Base-by-base conservation (phyloP, 1,284 basidiomycete genomes). In the Apiotrichum akiyoshidainum region DNA sequence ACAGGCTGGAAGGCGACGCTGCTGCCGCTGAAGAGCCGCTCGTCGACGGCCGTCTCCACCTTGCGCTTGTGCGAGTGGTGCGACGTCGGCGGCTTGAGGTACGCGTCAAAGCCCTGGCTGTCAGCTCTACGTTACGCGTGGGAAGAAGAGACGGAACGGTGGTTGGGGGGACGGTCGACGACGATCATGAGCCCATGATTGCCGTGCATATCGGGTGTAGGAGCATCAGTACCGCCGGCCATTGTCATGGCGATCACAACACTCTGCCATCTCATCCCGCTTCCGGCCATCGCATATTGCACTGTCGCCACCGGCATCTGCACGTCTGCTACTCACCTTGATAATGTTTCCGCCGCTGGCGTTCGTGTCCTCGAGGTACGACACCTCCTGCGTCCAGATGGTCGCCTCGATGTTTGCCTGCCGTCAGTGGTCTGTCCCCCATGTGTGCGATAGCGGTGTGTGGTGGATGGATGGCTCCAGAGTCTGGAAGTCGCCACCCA, bases 301-400 rank as follows among this genome's bases (percentile, higher is more conserved):
- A 6, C 21, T 11, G n/a, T n/a, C 10, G 19, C 31, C 44, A 47
- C 14, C 46, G 26, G 31, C 12, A n/a, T n/a, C n/a, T n/a, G n/a
- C n/a, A n/a, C n/a, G n/a, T 31, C n/a, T 11, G 37, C 22, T 2
- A 52, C 58, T 1, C 47, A 78, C 77, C 68, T 78, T 79, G 64
- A 79, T 75, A 52, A 79, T 78, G 62, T 79, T 79, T 2, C 78
- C 77, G 0, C 76, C 77, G 11, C 72, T 73, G 2, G 67, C 64
- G 3, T 70, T 69, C n/a, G 75, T 76, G 46, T 78, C 77, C 47
- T 74, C 74, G 21, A 81, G 72, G 61, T 81, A 81, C 39, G 76
- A 78, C 3, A 78, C 77, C 57, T 81, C 80, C 60, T 79, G 79
- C 3, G 75, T 72, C 60, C 78, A 79, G 54, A 81, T 80, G 9